phyloP scores from a whole-genome alignment of 2,329 filamentous ascomycete genomes.

The Fusarium compactum region DNA sequence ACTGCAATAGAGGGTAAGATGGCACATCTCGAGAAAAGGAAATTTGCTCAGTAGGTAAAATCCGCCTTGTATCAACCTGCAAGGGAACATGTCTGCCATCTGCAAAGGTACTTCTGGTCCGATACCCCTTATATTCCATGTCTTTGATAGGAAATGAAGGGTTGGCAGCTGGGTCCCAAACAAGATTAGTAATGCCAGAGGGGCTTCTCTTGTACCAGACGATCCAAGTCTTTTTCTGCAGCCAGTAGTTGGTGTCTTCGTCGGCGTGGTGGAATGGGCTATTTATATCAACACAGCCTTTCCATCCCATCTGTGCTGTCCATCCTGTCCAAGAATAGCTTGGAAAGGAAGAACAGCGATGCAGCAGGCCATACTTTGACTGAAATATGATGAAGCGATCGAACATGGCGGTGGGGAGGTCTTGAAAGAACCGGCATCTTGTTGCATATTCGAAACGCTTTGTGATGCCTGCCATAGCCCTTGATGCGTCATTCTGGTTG shows the following conservation, averaged over 20 bases:
- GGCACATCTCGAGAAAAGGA: neutral
- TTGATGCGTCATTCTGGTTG: conserved; percentile 3
- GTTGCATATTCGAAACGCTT: neutral
- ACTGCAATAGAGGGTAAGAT: conserved; percentile 21
- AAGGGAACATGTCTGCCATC: neutral
- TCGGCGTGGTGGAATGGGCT: neutral
- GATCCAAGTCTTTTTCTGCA: conserved; percentile 17
- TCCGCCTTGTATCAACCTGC: neutral
- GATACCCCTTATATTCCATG: neutral
- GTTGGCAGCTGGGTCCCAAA: conserved; percentile 13
- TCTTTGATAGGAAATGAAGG: neutral
- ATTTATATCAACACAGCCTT: neutral
- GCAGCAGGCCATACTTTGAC: rapidly evolving
- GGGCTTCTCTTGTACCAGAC: conserved; percentile 28
- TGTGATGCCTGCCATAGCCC: conserved; percentile 13
- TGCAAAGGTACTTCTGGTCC: neutral
- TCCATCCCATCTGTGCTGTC: neutral
- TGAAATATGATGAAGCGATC: conserved; percentile 6
- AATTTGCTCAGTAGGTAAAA: neutral
- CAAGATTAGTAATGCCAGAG: neutral
- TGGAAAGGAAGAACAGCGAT: conserved; percentile 16
- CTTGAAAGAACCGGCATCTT: conserved; percentile 10
- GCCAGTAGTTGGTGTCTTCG: neutral
- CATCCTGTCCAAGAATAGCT: conserved; percentile 32
- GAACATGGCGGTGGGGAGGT: neutral